Conservation (phyloP, 2,329 filamentous ascomycete genomes). For the Lasiodiplodia hormozganensis region DNA sequence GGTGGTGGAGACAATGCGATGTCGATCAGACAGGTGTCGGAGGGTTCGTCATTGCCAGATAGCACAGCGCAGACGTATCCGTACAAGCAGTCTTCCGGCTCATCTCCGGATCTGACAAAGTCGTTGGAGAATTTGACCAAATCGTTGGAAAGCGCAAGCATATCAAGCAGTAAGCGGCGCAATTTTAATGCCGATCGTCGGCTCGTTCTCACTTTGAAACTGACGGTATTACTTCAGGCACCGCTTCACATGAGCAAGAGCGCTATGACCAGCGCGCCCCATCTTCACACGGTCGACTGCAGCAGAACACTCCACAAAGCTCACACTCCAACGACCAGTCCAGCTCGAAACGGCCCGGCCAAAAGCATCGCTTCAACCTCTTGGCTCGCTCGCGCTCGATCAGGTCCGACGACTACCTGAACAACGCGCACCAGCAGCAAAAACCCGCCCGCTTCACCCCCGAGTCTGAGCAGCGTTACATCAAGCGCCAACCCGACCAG, state of each 20-base stretch:
- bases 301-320: constrained; percentile 23
- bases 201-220: not conserved
- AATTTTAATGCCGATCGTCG: constrained; percentile 15
- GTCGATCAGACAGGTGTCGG: constrained; percentile 42
- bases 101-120: constrained; percentile 55
- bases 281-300: constrained; percentile 23
- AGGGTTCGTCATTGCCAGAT: constrained; percentile 42
- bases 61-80: constrained; percentile 52
- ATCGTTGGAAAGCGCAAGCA: constrained; percentile 38
- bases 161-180: constrained; percentile 28
- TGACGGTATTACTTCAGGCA: constrained; percentile 16
- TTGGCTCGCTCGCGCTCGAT: constrained; percentile 53
- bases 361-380: constrained; percentile 38
- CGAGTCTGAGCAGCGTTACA: constrained; percentile 36
- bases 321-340: constrained; percentile 19
- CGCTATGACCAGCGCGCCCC: constrained; percentile 28
- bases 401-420: constrained; percentile 49
- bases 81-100: constrained; percentile 53
- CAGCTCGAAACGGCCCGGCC: constrained; percentile 17
- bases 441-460: constrained; percentile 36
- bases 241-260: constrained; percentile 27
- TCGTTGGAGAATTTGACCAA: constrained; percentile 43
- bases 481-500: constrained; percentile 45
- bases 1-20: constrained; percentile 13
- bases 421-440: constrained; percentile 41